Conservation (phyloP, 2,329 filamentous ascomycete genomes). For the Calonectria crousiana region DNA sequence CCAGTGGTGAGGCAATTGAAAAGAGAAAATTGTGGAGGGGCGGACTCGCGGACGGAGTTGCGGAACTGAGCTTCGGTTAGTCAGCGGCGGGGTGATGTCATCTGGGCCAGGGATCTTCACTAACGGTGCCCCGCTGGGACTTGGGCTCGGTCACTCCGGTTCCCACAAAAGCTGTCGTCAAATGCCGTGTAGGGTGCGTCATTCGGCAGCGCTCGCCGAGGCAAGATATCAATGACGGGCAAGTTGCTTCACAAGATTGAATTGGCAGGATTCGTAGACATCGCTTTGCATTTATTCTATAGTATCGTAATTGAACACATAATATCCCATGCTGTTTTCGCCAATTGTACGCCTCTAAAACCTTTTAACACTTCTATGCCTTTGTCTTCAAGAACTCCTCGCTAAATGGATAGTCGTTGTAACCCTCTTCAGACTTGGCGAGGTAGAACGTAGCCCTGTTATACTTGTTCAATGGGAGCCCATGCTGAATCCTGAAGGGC, state of each 20-base stretch:
- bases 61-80: background rate
- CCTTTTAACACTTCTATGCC: background rate
- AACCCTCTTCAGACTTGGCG: conserved; percentile 32
- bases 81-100: conserved; percentile 2
- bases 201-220: background rate
- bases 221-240: background rate
- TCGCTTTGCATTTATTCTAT: background rate
- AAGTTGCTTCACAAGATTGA: background rate
- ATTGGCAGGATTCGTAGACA: background rate
- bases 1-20: background rate
- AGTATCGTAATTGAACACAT: background rate
- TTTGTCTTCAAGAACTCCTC: conserved; percentile 6
- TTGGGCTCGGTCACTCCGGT: background rate
- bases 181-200: background rate
- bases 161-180: background rate
- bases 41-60: conserved; percentile 4
- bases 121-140: background rate
- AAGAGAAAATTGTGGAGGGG: background rate
- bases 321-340: background rate
- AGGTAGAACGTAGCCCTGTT: conserved; percentile 43
- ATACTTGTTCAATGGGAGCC: conserved; percentile 39
- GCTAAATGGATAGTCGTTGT: conserved; percentile 39
- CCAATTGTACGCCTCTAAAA: background rate
- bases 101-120: background rate
- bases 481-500: conserved; percentile 42